These are phyloP conservation scores for Pseudocercospora macadamiae DNA, from an alignment of 2,329 filamentous ascomycete species.

Conservation along the genomic window DNA sequence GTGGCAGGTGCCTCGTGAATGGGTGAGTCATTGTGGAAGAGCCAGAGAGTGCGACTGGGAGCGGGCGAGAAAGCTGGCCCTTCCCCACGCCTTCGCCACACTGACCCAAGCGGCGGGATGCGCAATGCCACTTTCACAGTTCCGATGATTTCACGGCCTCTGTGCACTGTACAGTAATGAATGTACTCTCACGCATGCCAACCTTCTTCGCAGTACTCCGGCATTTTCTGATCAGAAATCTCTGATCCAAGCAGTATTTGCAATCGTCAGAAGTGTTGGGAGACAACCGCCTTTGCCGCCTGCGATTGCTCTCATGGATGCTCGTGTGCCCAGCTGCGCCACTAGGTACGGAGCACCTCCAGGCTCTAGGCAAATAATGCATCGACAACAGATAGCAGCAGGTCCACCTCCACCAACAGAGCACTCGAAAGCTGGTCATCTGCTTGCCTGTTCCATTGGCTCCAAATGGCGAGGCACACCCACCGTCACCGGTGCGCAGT, in stretches of 20 bases:
- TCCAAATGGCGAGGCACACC: slow-evolving; percentile 22
- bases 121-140: neutral
- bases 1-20: slow-evolving; percentile 2
- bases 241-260: neutral
- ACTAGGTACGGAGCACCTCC: too few relatives aligned
- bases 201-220: neutral
- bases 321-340: slow-evolving; percentile 16
- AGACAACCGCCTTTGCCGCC: neutral
- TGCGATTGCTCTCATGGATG: slow-evolving; percentile 3
- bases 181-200: too few relatives aligned
- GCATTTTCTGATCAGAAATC: slow-evolving; percentile 2
- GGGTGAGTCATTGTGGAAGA: neutral
- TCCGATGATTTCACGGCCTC: neutral
- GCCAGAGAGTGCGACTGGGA: neutral
- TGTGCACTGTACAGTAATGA: too few relatives aligned
- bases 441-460: slow-evolving; percentile 25
- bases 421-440: too few relatives aligned
- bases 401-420: slow-evolving; percentile 1
- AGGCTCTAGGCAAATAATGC: too few relatives aligned
- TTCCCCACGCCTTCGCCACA: neutral
- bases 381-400: slow-evolving; percentile 11
- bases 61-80: neutral
- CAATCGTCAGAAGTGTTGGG: slow-evolving; percentile 7
- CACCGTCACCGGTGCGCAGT: slow-evolving; percentile 13
- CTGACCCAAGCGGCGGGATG: neutral